These are phyloP conservation scores for Colletotrichum agaves DNA, from an alignment of 2,329 filamentous ascomycete species.

Conservation along the genomic window DNA sequence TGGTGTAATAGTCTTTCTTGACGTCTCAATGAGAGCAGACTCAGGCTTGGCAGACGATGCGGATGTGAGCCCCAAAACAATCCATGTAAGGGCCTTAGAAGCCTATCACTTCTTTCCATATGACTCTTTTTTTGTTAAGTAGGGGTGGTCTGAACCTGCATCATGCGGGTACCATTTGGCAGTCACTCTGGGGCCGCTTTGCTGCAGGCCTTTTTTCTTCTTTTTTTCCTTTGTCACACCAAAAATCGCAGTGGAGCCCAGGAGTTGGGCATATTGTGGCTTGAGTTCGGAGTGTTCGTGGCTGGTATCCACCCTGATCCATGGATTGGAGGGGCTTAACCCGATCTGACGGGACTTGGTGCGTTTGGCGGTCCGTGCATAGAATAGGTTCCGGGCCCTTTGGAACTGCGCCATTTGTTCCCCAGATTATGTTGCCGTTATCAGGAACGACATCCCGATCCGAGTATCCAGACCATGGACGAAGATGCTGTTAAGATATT, in stretches of 20 bases:
- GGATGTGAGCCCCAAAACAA: slow-evolving; percentile 18
- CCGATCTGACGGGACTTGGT: slow-evolving; percentile 8
- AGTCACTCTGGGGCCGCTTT: slow-evolving; percentile 18
- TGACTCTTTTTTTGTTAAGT: slow-evolving; percentile 12
- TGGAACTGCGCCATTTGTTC: slow-evolving; percentile 36
- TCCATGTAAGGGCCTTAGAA: slow-evolving; percentile 28
- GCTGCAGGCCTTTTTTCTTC: no score
- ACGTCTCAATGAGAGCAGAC: slow-evolving; percentile 5
- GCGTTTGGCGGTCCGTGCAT: slow-evolving; percentile 6
- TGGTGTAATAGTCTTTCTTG: slow-evolving; percentile 13
- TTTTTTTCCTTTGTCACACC: no score
- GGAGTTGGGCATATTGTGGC: slow-evolving; percentile 14
- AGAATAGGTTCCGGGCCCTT: slow-evolving; percentile 10
- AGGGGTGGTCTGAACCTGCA: slow-evolving; percentile 6
- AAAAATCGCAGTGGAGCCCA: not conserved
- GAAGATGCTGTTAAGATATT: slow-evolving; percentile 62
- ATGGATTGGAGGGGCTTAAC: not conserved
- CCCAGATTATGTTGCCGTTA: slow-evolving; percentile 14
- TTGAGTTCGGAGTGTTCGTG: not conserved
- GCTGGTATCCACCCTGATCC: not conserved
- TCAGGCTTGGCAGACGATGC: slow-evolving; percentile 16
- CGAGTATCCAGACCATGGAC: slow-evolving; percentile 53
- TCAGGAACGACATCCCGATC: slow-evolving; percentile 15
- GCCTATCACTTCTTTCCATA: slow-evolving; percentile 11
- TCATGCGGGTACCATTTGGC: slow-evolving; percentile 29